phyloP scores from a whole-genome alignment of 176 grass and related monocot species.

The Aegilops sharonensis region DNA sequence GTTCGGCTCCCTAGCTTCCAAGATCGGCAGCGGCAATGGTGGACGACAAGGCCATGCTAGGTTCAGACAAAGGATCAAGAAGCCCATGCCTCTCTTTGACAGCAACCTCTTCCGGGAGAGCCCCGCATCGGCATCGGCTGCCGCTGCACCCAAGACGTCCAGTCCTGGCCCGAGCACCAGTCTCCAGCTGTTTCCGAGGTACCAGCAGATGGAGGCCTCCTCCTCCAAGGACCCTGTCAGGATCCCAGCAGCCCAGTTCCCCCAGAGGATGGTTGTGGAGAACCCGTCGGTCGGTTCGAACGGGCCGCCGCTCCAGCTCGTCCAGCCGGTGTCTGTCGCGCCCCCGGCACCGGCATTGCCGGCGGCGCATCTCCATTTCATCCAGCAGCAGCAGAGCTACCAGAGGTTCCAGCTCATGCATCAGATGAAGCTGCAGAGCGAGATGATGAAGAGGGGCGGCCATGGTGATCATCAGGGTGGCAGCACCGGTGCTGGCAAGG shows the following conservation, averaged over 20 bases:
- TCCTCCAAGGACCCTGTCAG: conserved; percentile 45
- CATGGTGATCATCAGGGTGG: conserved; percentile 46
- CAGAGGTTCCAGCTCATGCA: conserved; percentile 88
- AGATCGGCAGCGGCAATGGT: conserved; percentile 44
- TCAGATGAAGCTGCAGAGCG: conserved; percentile 82
- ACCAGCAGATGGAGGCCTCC: conserved; percentile 49
- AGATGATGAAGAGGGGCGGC: conserved; percentile 62
- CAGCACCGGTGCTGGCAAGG: conserved; percentile 19
- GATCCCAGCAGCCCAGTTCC: conserved; percentile 62
- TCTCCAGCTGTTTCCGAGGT: conserved; percentile 69
- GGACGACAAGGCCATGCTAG: conserved; percentile 76
- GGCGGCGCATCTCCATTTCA: conserved; percentile 63
- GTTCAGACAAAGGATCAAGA: conserved; percentile 60
- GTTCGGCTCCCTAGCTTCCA: conserved; percentile 58
- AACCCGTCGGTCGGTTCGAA: conserved; percentile 28
- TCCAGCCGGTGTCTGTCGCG: conserved; percentile 50
- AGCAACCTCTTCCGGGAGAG: conserved; percentile 73
- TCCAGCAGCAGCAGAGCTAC: conserved; percentile 85
- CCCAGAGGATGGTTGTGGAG: conserved; percentile 55
- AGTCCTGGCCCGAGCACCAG: conserved; percentile 29
- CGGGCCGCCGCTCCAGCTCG: conserved; percentile 18
- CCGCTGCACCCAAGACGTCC: neutral
- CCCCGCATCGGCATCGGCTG: neutral
- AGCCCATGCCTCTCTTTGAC: conserved; percentile 62
- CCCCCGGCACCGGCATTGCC: conserved; percentile 41